A percentile compares a stretch with the other conserved stretches of the same genome.
phyloP scores from a whole-genome alignment of 2,329 filamentous ascomycete species.

The Botrytis fabae region DNA sequence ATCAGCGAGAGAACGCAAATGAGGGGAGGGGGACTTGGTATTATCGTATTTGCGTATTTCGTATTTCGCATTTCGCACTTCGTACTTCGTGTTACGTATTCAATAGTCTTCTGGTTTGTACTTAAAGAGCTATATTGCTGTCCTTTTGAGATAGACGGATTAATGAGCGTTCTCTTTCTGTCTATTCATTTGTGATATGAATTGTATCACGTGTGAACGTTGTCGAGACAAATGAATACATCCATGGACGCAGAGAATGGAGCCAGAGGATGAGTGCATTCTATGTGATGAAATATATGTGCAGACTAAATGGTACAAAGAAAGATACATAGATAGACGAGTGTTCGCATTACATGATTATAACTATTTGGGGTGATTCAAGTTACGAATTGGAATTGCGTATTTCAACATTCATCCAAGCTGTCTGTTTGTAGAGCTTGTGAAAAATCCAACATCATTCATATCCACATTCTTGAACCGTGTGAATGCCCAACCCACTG shows the following conservation, averaged over 20 bases:
- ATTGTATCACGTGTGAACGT: neutral
- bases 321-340: slow-evolving; percentile 3
- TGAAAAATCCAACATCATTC: slow-evolving; percentile 21
- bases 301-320: neutral
- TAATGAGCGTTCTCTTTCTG: neutral
- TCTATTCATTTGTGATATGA: neutral
- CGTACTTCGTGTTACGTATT: neutral
- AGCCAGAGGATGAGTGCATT: neutral
- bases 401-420: slow-evolving; percentile 18
- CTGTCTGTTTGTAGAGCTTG: neutral
- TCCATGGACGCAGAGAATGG: no score
- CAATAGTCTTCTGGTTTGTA: neutral
- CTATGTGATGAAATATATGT: neutral
- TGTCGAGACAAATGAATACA: neutral
- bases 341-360: slow-evolving; percentile 9
- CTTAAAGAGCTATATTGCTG: neutral
- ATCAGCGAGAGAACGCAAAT: neutral
- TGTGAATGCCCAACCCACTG: neutral
- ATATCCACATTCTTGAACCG: slow-evolving; percentile 1
- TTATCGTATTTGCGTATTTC: neutral
- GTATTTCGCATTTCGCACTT: neutral
- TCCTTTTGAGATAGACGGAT: neutral
- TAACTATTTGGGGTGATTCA: neutral
- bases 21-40: neutral
- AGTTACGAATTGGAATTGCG: neutral